These are phyloP conservation scores for Lactarius deliciosus DNA, from an alignment of 768 basidiomycete species.

Conservation along the genomic window DNA sequence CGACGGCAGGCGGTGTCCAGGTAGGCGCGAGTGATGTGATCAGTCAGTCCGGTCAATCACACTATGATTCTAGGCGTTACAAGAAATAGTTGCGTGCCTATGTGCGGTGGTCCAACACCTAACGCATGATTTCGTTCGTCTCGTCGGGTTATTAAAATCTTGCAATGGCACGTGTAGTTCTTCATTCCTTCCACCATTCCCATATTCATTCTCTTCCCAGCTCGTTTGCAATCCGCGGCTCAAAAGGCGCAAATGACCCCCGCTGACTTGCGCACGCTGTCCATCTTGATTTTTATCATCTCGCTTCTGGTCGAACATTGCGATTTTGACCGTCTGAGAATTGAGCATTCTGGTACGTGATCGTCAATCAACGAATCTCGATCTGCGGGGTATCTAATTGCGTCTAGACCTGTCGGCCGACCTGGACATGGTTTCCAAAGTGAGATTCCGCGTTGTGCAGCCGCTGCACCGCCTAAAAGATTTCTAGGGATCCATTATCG, in stretches of 20 bases:
- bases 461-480: not conserved
- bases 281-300: conserved; percentile 80
- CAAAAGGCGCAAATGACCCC: conserved; percentile 46
- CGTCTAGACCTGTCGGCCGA: conserved; percentile 24
- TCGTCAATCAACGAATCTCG: not conserved
- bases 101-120: conserved; percentile 81
- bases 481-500: conserved; percentile 67
- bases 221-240: conserved; percentile 61
- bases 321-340: conserved; percentile 76
- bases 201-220: conserved; percentile 36
- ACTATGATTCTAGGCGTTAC: conserved; percentile 58
- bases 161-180: conserved; percentile 62
- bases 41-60: not conserved
- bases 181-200: conserved; percentile 3
- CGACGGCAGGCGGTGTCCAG: conserved; percentile 60
- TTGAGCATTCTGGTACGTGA: conserved; percentile 56
- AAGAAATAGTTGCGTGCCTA: conserved; percentile 92
- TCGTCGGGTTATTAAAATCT: conserved; percentile 79
- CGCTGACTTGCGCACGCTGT: conserved; percentile 54
- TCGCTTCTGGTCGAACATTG: conserved; percentile 87
- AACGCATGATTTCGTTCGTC: conserved; percentile 79
- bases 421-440: conserved; percentile 28
- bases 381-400: not conserved
- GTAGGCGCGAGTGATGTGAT: conserved; percentile 41
- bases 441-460: not conserved